phyloP scores from a whole-genome alignment of 129 eudicot species.

The Sambucus nigra region DNA sequence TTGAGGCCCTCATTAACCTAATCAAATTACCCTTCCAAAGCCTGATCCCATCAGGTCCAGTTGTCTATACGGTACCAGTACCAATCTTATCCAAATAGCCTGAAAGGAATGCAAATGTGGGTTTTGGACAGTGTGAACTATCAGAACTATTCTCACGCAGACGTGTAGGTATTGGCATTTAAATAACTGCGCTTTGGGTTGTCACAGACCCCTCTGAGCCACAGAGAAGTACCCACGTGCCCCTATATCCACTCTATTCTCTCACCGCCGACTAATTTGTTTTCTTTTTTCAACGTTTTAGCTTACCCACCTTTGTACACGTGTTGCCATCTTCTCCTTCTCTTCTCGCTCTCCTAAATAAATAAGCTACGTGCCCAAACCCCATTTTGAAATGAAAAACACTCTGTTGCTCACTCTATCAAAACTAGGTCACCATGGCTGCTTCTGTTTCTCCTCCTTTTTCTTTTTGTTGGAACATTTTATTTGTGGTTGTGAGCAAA shows the following conservation, averaged over 20 bases:
- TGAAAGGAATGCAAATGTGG: too few relatives aligned
- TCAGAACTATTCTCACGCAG: too few relatives aligned
- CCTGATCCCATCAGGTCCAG: too few relatives aligned
- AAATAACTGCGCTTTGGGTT: too few relatives aligned
- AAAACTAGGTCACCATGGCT: constrained; percentile 4
- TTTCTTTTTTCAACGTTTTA: constrained; percentile 37
- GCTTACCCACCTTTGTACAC: constrained; percentile 51
- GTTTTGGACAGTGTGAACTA: too few relatives aligned
- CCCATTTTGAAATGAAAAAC: too few relatives aligned
- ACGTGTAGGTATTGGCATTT: not conserved
- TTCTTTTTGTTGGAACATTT: constrained; percentile 4
- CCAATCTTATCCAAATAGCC: too few relatives aligned
- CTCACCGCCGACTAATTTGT: not conserved
- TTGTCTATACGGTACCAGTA: not conserved
- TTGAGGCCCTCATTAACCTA: too few relatives aligned
- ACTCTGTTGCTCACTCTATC: not conserved
- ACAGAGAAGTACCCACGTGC: not conserved
- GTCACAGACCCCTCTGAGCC: too few relatives aligned
- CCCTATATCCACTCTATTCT: too few relatives aligned
- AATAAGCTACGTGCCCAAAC: constrained; percentile 8
- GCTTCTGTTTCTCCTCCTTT: not conserved
- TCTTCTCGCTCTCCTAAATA: constrained; percentile 13
- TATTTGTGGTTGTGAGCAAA: constrained; percentile 2
- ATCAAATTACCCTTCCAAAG: too few relatives aligned
- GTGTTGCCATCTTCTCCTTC: constrained; percentile 21